Base-by-base conservation (phyloP, 805 yeast genomes). In the Sugiyamaella americana region DNA sequence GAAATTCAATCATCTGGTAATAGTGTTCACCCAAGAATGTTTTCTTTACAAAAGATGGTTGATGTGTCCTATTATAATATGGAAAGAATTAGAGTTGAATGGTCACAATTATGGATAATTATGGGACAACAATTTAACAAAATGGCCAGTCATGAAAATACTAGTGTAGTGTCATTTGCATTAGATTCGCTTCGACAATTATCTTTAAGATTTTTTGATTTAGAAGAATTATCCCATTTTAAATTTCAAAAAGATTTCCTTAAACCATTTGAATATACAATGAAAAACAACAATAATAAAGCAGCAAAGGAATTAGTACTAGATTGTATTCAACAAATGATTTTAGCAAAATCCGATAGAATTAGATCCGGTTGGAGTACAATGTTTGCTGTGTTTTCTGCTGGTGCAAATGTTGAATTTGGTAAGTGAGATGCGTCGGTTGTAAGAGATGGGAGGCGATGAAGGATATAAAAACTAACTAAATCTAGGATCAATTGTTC, bases 11-110 rank as follows among this genome's bases (percentile, higher is more conserved):
- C 94, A 0, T 84, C 95, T 1, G 89, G 88, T 4, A 80, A 79
- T 58, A 81, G 89, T 38, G 71, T 75, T 4, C 80, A 86, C 51
- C 98, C 98, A 34, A 74, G 98, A 62, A 82, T 87, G 67, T 94
- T 87, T 61, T 86, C 98, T 0, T 69, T 93, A 52, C 98, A 88
- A 61, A 93, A 93, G 62, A 85, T 93, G 74, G 95, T 93, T 44
- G 98, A 94, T 66, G 95, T 93, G 37, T 91, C 97, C 66, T 91
- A 93, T 65, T 93, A 94, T 70, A 94, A 94, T 63, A 93, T 93
- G 97, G 80, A 80, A 43, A 84, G 98, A 70, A 89, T 93, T 57
- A 79, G 96, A 64, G 81, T 93, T 51, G 96, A 94, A 66, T 93
- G 98, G 97, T 79, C 95, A 4, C 91, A 87, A 46, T 72, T 93